Base-by-base conservation (phyloP, 2,329 filamentous ascomycete genomes). In the Arthrobotrys sphaeroides region DNA sequence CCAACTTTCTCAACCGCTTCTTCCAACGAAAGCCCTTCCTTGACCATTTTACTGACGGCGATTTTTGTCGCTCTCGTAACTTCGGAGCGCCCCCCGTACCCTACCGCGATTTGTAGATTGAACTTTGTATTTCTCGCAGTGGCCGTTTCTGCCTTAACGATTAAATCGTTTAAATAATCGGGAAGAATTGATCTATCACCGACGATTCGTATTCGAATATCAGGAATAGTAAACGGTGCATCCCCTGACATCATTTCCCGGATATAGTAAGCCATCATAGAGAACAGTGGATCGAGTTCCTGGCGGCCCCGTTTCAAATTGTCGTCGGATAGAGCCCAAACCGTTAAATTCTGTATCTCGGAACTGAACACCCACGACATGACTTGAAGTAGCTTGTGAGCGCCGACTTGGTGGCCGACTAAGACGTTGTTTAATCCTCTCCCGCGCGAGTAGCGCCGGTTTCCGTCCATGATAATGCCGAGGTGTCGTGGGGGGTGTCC, bases 51-150 rank as follows among this genome's bases (percentile, higher is more conserved):
- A 10, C 20, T 60, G 9, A 73, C 53, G 3, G 69, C 69, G 31
- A 73, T 12, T 22, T 61, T 73, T 24, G 61, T 66, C 2, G 69
- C 69, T 47, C 69, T 51, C 20, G 69, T 73, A n/a, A 66, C 51
- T n/a, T 73, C 69, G 7, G 69, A 73, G 4, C 69, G 69, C 12
- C 69, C 69, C n/a, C 69, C 69, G 28, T 73, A 73, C 2, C 69
- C 69, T 43, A 73, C 51, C 13, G 69, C 69, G 28, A 73, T 73
- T 45, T 73, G 69, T 2, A 73, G 24, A 36, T 73, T 73, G 51
- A 73, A 73, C 40, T 51, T 66, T 28, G 31, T 43, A 18, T 73
- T 73, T 31, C 26, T 20, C 12, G 60, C 51, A 0, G 69, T 73
- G 40, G 61, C 26, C 9, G 49, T 28, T 43, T 73, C 69, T 0